phyloP scores from a whole-genome alignment of 2,329 filamentous ascomycete species.

The Trichoderma atroviride region DNA sequence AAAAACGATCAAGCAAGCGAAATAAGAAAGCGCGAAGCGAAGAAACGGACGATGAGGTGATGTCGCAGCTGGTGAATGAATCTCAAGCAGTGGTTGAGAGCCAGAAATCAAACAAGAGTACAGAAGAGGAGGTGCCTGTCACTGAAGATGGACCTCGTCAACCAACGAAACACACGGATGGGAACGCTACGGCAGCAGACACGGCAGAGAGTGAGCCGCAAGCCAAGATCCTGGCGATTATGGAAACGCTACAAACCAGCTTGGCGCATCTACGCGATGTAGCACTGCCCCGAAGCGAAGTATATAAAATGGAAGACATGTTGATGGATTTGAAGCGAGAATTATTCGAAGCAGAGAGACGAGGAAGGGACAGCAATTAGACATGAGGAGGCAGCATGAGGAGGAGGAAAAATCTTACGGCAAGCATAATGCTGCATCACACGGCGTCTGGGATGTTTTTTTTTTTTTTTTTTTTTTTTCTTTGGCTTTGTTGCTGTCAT shows the following conservation, averaged over 20 bases:
- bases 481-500: neutral
- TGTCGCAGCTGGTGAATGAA: conserved; percentile 47
- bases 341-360: conserved; percentile 69
- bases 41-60: conserved; percentile 47
- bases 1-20: conserved; percentile 23
- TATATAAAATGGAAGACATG: conserved; percentile 73
- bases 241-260: conserved; percentile 40
- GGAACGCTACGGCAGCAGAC: conserved; percentile 14
- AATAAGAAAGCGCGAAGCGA: conserved; percentile 32
- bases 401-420: conserved; percentile 29
- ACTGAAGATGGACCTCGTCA: conserved; percentile 1
- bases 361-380: conserved; percentile 46
- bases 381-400: conserved; percentile 26
- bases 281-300: conserved; percentile 64
- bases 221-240: conserved; percentile 33
- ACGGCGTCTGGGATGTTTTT: conserved; percentile 19
- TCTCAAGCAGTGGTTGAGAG: conserved; percentile 44
- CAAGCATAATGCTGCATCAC: conserved; percentile 26
- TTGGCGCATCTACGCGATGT: conserved; percentile 62
- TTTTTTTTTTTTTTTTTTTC: neutral
- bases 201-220: conserved; percentile 22
- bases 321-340: conserved; percentile 78
- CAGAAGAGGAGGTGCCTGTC: conserved; percentile 3
- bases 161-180: neutral
- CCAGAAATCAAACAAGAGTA: conserved; percentile 24